phyloP scores from a whole-genome alignment of 441 rosid species.

The Pelargonium fulgidum region DNA sequence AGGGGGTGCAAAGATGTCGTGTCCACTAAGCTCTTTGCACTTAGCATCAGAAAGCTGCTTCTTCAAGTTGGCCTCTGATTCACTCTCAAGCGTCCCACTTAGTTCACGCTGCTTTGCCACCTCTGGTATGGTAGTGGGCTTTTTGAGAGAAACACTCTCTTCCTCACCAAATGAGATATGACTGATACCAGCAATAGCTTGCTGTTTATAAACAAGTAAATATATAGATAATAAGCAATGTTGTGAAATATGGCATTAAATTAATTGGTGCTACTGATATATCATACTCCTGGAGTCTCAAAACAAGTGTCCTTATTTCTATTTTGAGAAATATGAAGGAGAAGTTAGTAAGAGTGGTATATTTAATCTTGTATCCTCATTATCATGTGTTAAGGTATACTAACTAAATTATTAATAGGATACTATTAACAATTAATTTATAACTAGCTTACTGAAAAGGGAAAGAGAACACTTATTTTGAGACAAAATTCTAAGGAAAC shows the following conservation, averaged over 20 bases:
- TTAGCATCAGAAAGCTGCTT: constrained; percentile 85
- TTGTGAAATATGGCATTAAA: background rate
- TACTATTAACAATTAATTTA: background rate
- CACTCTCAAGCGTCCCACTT: constrained; percentile 66
- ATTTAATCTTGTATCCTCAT: too few relatives aligned
- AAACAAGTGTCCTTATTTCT: too few relatives aligned
- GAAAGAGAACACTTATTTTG: too few relatives aligned
- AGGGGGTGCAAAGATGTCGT: constrained; percentile 92
- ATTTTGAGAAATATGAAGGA: too few relatives aligned
- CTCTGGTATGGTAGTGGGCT: constrained; percentile 63
- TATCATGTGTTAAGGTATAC: too few relatives aligned
- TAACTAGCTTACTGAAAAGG: too few relatives aligned
- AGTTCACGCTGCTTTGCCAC: constrained; percentile 93
- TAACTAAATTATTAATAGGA: too few relatives aligned
- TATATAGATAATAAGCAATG: background rate
- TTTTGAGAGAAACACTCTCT: constrained; percentile 61
- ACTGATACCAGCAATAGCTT: constrained; percentile 79
- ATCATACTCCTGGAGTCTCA: too few relatives aligned
- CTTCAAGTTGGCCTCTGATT: constrained; percentile 49
- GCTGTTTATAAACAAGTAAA: constrained; percentile 31
- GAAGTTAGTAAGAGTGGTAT: too few relatives aligned
- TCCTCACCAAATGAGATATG: constrained; percentile 84
- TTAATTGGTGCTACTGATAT: too few relatives aligned
- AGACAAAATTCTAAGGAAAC: too few relatives aligned
- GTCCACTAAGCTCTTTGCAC: constrained; percentile 83